Percentiles rank a stretch among this genome's conserved stretches.
These are phyloP conservation scores for Kitagawia praeruptora DNA, from an alignment of 129 eudicot genomes.

Conservation along the genomic window DNA sequence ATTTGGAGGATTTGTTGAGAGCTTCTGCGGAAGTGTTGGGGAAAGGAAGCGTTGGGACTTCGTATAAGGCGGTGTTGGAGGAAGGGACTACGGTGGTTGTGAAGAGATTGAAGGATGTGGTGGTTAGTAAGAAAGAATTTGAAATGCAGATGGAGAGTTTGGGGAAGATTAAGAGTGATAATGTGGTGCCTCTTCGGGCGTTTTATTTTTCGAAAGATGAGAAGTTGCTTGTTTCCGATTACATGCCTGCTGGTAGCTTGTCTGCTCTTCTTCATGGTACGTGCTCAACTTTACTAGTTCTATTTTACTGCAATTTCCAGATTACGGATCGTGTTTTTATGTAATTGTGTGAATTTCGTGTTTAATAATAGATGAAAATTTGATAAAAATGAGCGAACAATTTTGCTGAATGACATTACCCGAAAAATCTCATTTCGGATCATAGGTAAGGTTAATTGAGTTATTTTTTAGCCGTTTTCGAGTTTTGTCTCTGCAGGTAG, in stretches of 20 bases:
- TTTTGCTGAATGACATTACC: background rate
- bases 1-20: constrained; percentile 76
- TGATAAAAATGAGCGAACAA: background rate
- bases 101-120: constrained; percentile 80
- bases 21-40: constrained; percentile 97
- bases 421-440: background rate
- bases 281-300: constrained; percentile 3
- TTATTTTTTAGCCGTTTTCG: background rate
- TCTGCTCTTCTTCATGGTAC: constrained; percentile 92
- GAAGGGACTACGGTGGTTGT: constrained; percentile 97
- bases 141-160: constrained; percentile 62
- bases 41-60: constrained; percentile 86
- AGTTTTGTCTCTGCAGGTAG: background rate
- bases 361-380: background rate
- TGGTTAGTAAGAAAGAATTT: constrained; percentile 61
- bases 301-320: background rate
- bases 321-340: background rate
- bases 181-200: constrained; percentile 78
- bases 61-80: constrained; percentile 94
- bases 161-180: constrained; percentile 68
- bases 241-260: constrained; percentile 82
- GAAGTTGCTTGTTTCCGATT: constrained; percentile 77
- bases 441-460: background rate
- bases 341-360: background rate
- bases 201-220: constrained; percentile 83